Conservation (phyloP, 2,329 filamentous ascomycete genomes). For the Magnaporthiopsis incrustans region DNA sequence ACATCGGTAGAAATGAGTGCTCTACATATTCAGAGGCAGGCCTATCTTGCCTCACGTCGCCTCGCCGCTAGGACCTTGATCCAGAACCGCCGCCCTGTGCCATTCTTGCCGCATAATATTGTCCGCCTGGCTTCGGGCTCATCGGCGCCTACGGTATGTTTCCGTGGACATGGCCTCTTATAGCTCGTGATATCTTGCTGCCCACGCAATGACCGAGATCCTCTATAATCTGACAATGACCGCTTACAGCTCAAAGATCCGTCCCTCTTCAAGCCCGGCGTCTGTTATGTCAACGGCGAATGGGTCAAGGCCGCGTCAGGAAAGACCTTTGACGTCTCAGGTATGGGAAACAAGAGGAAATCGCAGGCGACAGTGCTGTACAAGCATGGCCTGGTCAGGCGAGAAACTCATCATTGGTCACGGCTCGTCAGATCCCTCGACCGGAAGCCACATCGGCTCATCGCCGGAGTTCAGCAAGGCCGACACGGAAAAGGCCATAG, state of each 20-base stretch:
- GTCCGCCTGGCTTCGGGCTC: slow-evolving; percentile 30
- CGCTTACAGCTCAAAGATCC: slow-evolving; percentile 65
- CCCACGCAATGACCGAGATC: not conserved
- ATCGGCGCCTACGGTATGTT: slow-evolving; percentile 36
- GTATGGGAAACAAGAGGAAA: slow-evolving; percentile 27
- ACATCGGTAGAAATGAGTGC: not conserved
- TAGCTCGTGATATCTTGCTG: no score
- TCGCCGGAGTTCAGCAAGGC: slow-evolving; percentile 74
- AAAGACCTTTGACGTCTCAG: slow-evolving; percentile 82
- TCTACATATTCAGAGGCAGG: slow-evolving; percentile 5
- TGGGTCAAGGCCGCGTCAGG: slow-evolving; percentile 81
- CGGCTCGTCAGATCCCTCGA: slow-evolving; percentile 62
- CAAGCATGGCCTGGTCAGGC: no score
- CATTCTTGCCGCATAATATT: slow-evolving; percentile 1
- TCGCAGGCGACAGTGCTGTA: not conserved
- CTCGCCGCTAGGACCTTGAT: not conserved
- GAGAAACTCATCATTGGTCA: not conserved
- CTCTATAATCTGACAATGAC: not conserved
- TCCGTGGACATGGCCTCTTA: no score
- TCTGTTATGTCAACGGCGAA: slow-evolving; percentile 83
- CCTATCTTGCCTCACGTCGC: not conserved
- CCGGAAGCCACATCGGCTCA: slow-evolving; percentile 70
- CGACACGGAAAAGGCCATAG: slow-evolving; percentile 76
- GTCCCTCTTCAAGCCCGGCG: slow-evolving; percentile 75
- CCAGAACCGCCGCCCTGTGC: not conserved